These are phyloP conservation scores for Lasiodiplodia citricola DNA, from an alignment of 2,329 filamentous ascomycete genomes.

Conservation along the genomic window DNA sequence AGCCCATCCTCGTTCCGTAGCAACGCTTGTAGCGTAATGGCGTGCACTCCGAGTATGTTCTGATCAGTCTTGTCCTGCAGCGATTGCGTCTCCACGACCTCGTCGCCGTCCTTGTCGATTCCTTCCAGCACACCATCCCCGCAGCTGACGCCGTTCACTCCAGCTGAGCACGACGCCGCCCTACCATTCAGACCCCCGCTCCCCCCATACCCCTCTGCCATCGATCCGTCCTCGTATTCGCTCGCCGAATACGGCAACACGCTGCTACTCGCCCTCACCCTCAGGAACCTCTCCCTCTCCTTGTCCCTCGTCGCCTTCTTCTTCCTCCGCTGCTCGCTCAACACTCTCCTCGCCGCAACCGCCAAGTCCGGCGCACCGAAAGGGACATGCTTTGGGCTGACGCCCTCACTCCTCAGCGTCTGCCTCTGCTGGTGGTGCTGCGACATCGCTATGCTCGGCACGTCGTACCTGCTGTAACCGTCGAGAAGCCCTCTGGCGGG, in stretches of 20 bases:
- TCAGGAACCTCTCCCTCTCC: neutral
- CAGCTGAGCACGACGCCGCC: neutral
- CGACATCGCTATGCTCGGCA: neutral
- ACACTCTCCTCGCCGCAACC: slow-evolving; percentile 13
- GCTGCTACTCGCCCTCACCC: neutral
- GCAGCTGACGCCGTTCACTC: neutral
- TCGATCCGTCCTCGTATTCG: slow-evolving; percentile 2
- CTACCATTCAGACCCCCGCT: neutral
- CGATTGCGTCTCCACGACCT: slow-evolving; percentile 1
- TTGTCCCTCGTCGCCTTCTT: neutral
- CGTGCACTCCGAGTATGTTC: slow-evolving; percentile 26
- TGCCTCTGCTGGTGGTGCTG: neutral
- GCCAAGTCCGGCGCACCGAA: slow-evolving; percentile 12
- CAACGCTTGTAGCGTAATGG: slow-evolving; percentile 28
- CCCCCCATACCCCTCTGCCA: neutral
- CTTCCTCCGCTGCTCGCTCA: neutral
- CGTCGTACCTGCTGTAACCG: neutral
- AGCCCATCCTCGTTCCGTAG: slow-evolving; percentile 22
- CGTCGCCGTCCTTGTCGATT: neutral
- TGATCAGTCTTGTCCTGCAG: slow-evolving; percentile 18
- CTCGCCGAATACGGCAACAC: neutral
- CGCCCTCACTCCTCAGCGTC: neutral
- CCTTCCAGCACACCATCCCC: neutral
- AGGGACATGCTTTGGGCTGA: neutral
- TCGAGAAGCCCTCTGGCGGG: neutral